Base-by-base conservation (phyloP, 2,329 filamentous ascomycete species). In the Aureobasidium sp. region DNA sequence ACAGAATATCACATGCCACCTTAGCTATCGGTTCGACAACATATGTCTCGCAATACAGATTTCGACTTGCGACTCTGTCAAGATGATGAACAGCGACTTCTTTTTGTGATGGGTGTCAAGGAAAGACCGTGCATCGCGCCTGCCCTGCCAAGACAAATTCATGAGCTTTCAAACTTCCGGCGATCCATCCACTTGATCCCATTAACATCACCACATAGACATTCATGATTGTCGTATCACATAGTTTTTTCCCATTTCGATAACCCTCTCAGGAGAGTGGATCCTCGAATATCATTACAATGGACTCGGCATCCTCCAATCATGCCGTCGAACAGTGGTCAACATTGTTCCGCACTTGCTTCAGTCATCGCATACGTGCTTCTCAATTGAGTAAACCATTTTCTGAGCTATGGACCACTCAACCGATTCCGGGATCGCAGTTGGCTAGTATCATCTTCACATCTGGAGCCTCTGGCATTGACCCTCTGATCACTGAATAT, bases 401-500 rank as follows among this genome's bases (percentile, higher is more conserved):
- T 6, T 13, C 48, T 24, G 62, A 65, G 34, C 63, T 64, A 6
- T 61, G 48, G 50, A 56, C 41, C 13, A 34, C 24, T 6, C 24
- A 39, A 15, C 61, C 52, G 8, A 53, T 66, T 8, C 3, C 63
- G 13, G 61, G 62, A 13, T 10, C 29, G 6, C 36, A 53, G 10
- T 26, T 66, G 10, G 62, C 61, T 12, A 50, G 20, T 12, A 39
- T 63, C 24, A 37, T 65, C 15, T 44, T 66, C 3, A 39, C 34
- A 9, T 65, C 59, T 34, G 62, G 62, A 34, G 46, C 59, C 5
- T 50, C 39, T 26, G 50, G 59, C 13, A 47, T 63, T 32, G 71
- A 72, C 55, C 69, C 71, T 20, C 59, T 72, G 15, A 61, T 72
- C 2, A 67, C 67, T 51, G 61, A 60, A 9, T 73, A 73, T 59